Evolutionary conservation across 1,284 basidiomycete species (phyloP), one percentile per base, ranked within the genome.

Genomic region (Takashimella tepidaria): DNA sequence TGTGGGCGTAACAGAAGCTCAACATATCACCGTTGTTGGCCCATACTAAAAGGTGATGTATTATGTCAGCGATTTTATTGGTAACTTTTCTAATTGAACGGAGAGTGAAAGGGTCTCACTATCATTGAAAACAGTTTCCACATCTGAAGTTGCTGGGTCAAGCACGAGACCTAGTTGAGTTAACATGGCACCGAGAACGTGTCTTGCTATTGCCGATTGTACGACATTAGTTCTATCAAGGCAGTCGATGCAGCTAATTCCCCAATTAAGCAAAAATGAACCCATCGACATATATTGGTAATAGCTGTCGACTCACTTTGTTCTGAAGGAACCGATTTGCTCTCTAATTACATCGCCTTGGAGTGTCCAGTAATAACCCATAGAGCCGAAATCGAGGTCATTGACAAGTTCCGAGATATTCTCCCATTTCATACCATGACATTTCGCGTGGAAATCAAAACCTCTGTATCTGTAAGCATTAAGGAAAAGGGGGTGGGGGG

Each of bases 391-490:
- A 58, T 86, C 83, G 69, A 92, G 80, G 27, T 80, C 73, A n/a
- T 79, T 74, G 51, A 89, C 82, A 26, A 98, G 80, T 56, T 86
- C 86, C 5, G 83, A 82, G 50, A 98, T 92, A 56, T 95, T 93
- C 76, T 96, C 92, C 67, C 77, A 95, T 83, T 73, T 70, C 68
- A 70, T 72, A 13, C 68, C 71, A 47, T 71, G 61, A 57, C 74
- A 95, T 72, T 93, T 88, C 6, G 79, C 81, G 73, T 97, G 93
- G 73, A 97, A 97, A 70, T 96, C 92, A 67, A 92, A 96, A 58
- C 60, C 68, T 19, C 63, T 57, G 48, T 74, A 76, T 23, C 66
- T 69, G 49, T 19, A 22, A 21, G n/a, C 5, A 46, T 49, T 49
- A n/a, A n/a, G n/a, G n/a, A n/a, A n/a, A n/a, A n/a, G n/a, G n/a